Evolutionary conservation across 305 asterid species (phyloP), one percentile per base, ranked within the genome.

Genomic region (Nicotiana rustica): DNA sequence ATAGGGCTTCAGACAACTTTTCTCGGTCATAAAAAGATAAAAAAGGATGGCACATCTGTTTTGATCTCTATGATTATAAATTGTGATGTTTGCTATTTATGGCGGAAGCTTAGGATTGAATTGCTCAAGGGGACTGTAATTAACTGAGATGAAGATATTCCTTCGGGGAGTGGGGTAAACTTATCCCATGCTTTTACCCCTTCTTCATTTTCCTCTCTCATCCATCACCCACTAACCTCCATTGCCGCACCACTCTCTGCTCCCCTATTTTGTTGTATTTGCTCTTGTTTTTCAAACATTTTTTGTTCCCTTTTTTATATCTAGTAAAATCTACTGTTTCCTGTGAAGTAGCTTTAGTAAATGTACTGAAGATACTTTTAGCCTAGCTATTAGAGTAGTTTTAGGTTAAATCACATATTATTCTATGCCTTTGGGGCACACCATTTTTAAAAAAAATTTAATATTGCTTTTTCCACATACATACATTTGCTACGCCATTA

Each of bases 111-210:
- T 75, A 75, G 44, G 65, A 52, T 75, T 75, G 49, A 52, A 52
- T 49, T 75, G 47, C 47, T 4, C 29, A 29, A 75, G 29, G 65
- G 29, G 80, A 52, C 21, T 49, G 25, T 14, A 7, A 25, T 60
- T 14, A 19, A 52, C 41, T 73, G 47, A 36, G 65, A 75, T 29
- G 80, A 75, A 29, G n/a, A 29, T 75, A 25, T 52, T 55, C 61
- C 79, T 14, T 8, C 4, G 10, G 7, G 25, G 79, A 41, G 52
- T 25, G 29, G 38, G 62, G 7, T 25, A 71, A 71, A 10, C 12
- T 44, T 44, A 44, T 21, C 79, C 65, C 44, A 14, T 75, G 65
- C n/a, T 29, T 75, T 75, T 52, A 17, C 15, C n/a, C 59, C 59
- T 52, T 52, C 59, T 52, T 14, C 13, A 52, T 14, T 52, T 10